Conservation (phyloP, 2,329 filamentous ascomycete genomes). For the Pseudonectria foliicola region DNA sequence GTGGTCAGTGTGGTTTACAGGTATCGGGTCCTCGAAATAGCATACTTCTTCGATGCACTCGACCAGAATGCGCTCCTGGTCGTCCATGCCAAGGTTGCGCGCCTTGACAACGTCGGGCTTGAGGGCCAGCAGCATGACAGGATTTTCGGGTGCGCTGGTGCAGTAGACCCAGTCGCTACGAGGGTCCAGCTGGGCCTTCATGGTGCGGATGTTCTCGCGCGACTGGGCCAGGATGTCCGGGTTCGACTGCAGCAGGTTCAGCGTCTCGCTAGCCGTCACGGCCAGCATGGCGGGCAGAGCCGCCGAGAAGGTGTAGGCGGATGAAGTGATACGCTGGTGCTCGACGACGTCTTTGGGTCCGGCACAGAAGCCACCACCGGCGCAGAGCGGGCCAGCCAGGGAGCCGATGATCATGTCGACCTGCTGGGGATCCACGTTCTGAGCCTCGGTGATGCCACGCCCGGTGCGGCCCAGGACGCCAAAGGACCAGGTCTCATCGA, state of each 20-base stretch:
- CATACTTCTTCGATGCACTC: slow-evolving; percentile 94
- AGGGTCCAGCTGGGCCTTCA: slow-evolving; percentile 83
- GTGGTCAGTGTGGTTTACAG: not conserved
- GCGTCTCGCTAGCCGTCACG: slow-evolving; percentile 89
- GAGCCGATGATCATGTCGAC: slow-evolving; percentile 98
- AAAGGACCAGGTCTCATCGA: slow-evolving; percentile 97
- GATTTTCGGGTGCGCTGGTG: slow-evolving; percentile 76
- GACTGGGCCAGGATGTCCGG: slow-evolving; percentile 74
- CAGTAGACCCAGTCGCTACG: slow-evolving; percentile 88
- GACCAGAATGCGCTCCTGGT: slow-evolving; percentile 79
- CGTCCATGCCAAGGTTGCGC: slow-evolving; percentile 59
- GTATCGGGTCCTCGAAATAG: slow-evolving; percentile 4
- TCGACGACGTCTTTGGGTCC: slow-evolving; percentile 87
- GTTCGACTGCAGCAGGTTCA: slow-evolving; percentile 77
- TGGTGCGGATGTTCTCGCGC: slow-evolving; percentile 77
- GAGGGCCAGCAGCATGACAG: slow-evolving; percentile 73
- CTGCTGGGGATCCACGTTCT: slow-evolving; percentile 88
- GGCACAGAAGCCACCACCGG: slow-evolving; percentile 92
- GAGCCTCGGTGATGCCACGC: slow-evolving; percentile 86
- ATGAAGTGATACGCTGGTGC: slow-evolving; percentile 89
- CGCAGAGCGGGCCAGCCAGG: slow-evolving; percentile 81
- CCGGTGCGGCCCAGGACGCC: slow-evolving; percentile 88
- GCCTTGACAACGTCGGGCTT: slow-evolving; percentile 75
- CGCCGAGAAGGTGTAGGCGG: slow-evolving; percentile 92
- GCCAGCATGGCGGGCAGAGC: slow-evolving; percentile 89